Base-by-base conservation (phyloP, 2,329 filamentous ascomycete genomes). In the Blastomyces parvus region DNA sequence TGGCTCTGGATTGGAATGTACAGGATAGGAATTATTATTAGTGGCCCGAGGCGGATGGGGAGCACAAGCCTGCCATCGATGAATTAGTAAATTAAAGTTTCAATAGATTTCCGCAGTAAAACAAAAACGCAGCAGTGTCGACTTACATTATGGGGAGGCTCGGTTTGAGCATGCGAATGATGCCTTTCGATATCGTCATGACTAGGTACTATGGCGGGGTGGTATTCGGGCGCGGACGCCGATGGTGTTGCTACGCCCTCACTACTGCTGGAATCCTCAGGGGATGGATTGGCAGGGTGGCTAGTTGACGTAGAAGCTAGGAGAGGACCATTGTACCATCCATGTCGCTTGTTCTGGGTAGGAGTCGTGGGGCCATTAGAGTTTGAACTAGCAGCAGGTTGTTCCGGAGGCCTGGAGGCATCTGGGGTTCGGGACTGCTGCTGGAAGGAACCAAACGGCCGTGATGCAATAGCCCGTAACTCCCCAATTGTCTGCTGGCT, bases 251-350 rank as follows among this genome's bases (percentile, higher is more conserved):
- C 74, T 1, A 80, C 77, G 19, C 77, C 78, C 64, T 81, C 79
- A 62, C 78, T 80, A 68, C 78, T 80, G 66, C 77, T 80, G 1
- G 78, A 79, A 67, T 79, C 79, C 67, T 80, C 78, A 1, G 79
- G 78, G n/a, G 78, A 79, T 19, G 74, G 77, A 48, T 77, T 74
- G 22, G 72, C 69, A 25, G 72, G 68, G 46, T 72, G 72, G 42
- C 72, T 72, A 27, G 70, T 65, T 42, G 70, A 68, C 7, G 70
- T 70, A 22, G 68, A 64, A 52, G 67, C 71, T 36, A 70, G 68
- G 36, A 68, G 67, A 58, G 74, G 73, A 30, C 74, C 73, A 56
- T 69, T 70, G 60, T 75, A 75, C 68, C 71, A 72, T 19, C 69
- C 71, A 62, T 70, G 71, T 42, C 73, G 67, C 62, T 75, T 75